Conservation (phyloP, 1,139 yeast species). For the Hemisphaericaspora lyxosophila region DNA sequence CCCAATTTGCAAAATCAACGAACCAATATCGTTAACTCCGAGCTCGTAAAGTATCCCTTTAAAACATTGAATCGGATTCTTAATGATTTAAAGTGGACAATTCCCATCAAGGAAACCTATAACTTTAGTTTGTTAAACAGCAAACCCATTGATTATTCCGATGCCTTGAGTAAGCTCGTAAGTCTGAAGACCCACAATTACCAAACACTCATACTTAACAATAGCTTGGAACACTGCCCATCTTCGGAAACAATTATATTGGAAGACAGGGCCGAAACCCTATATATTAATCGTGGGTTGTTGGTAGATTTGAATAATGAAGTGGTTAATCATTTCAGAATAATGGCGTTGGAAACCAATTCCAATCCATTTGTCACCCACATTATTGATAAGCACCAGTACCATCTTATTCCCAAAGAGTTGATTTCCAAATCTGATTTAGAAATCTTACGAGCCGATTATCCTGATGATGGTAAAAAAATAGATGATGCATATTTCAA, state of each 20-base stretch:
- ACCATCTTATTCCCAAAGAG: constrained; percentile 30
- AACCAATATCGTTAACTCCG: constrained; percentile 14
- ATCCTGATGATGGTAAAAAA: constrained; percentile 14
- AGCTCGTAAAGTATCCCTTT: constrained; percentile 33
- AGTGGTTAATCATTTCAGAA: constrained; percentile 32
- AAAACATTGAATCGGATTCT: constrained; percentile 66
- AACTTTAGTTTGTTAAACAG: constrained; percentile 27
- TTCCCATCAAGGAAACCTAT: constrained; percentile 23
- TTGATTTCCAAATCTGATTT: constrained; percentile 30
- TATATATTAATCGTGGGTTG: constrained; percentile 36
- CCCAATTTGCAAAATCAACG: constrained; percentile 3
- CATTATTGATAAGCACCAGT: constrained; percentile 33
- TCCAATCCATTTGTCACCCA: constrained; percentile 23
- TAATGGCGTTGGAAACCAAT: constrained; percentile 28
- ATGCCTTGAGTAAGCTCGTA: constrained; percentile 23
- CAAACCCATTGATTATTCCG: constrained; percentile 37
- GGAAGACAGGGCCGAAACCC: constrained; percentile 21
- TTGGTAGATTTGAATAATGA: constrained; percentile 19
- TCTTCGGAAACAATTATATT: constrained; percentile 23
- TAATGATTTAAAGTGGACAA: constrained; percentile 58
- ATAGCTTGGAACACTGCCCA: constrained; percentile 31
- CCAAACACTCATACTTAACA: constrained; percentile 34
- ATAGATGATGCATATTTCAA: constrained; percentile 40
- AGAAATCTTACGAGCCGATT: constrained; percentile 13
- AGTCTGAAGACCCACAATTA: constrained; percentile 13